Base-by-base conservation (phyloP, 345 rosid genomes). In the Moringa oleifera region DNA sequence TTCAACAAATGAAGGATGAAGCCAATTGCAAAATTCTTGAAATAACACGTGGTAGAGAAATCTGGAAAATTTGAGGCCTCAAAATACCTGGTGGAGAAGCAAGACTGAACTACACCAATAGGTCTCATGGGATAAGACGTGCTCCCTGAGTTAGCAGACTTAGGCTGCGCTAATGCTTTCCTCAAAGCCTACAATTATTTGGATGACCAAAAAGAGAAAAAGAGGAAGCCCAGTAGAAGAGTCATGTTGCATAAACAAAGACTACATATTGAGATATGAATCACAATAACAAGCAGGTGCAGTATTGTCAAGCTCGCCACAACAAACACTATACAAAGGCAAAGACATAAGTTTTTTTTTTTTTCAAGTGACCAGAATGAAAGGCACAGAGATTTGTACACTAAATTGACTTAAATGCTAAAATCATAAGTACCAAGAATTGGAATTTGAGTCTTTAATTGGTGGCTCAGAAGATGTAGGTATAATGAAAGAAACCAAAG, bases 131-230 rank as follows among this genome's bases (percentile, higher is more conserved):
- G 96, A 73, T 87, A 92, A 8, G 81, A 68, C 51, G 70, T 67
- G 55, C 18, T 64, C 71, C 73, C 79, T 69, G 78, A 73, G 61
- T 64, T 67, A 60, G 74, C 72, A 18, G 80, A 61, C 53, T 65
- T 75, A 31, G 77, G 61, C 25, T 71, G 69, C 9, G 86, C 78
- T 66, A 93, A 60, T 17, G 89, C 85, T 60, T 85, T 79, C 74
- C 98, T 83, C 69, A 93, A 71, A 47, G 79, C 83, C 98, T 93
- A 64, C 51, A 69, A 51, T n/a, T n/a, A n/a, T n/a, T n/a, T n/a
- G n/a, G n/a, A 47, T 17, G 6, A 22, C 18, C 4, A 6, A 59
- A 53, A n/a, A n/a, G n/a, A n/a, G n/a, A n/a, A n/a, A n/a, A n/a
- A n/a, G n/a, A n/a, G 23, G 15, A 51, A 18, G 33, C 63, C 52